These are phyloP conservation scores for Tricharina praecox DNA, from an alignment of 495 filamentous ascomycete genomes.

Conservation along the genomic window DNA sequence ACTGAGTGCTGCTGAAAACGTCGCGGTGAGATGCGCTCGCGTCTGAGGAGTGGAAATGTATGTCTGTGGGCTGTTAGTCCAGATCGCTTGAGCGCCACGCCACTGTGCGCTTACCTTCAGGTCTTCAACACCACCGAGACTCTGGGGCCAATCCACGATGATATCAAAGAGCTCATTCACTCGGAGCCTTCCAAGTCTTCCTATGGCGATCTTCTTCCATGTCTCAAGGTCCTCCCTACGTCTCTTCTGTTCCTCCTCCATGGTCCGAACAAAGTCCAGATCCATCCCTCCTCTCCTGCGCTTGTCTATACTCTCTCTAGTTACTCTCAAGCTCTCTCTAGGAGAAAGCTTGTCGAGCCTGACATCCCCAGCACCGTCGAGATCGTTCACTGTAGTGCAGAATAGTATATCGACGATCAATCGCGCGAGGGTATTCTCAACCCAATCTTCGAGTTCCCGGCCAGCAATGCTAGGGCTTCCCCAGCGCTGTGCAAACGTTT, in stretches of 20 bases:
- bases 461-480: slow-evolving; percentile 15
- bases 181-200: slow-evolving; percentile 60
- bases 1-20: slow-evolving; percentile 50
- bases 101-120: slow-evolving; percentile 32
- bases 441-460: slow-evolving; percentile 18
- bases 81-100: slow-evolving; percentile 3
- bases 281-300: slow-evolving; percentile 24
- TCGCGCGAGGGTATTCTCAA: slow-evolving; percentile 20
- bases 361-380: slow-evolving; percentile 13
- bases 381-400: slow-evolving; percentile 13
- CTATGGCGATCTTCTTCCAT: slow-evolving; percentile 67
- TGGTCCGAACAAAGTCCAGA: slow-evolving; percentile 20
- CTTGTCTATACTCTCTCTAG: slow-evolving; percentile 22
- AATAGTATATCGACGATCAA: slow-evolving; percentile 25
- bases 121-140: slow-evolving; percentile 70
- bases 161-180: slow-evolving; percentile 77
- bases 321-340: slow-evolving; percentile 22
- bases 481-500: slow-evolving; percentile 18
- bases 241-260: slow-evolving; percentile 22
- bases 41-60: slow-evolving; percentile 36
- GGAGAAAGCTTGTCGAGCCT: slow-evolving; percentile 23
- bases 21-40: slow-evolving; percentile 47
- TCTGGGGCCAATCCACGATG: slow-evolving; percentile 66
- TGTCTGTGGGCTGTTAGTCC: slow-evolving; percentile 10
- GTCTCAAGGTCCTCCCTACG: slow-evolving; percentile 42